Evolutionary conservation across 1,139 yeast species (phyloP), one percentile per base, ranked within the genome.

Genomic region (Protomyces gravidus): DNA sequence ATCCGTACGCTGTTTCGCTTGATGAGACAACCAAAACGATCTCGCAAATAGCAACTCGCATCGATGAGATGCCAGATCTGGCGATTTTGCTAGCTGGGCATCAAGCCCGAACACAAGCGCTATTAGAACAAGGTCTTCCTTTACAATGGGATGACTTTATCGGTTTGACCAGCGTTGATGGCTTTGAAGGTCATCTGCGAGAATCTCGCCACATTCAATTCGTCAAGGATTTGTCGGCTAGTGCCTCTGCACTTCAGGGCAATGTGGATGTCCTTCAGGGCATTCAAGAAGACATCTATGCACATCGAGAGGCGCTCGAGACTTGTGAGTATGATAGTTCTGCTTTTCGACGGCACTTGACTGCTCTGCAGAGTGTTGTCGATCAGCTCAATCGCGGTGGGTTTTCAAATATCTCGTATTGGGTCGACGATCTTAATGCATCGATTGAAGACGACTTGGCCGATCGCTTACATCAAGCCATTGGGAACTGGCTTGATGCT

Each of bases 1-100:
- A 81, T 53, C 89, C 90, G 0, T 77, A 80, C 63, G 84, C 88
- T 0, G 74, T 78, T 1, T 76, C 79, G 13, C 67, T 88, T 13
- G 70, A 72, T 7, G 94, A 86, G 63, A 73, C 79, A 1, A 53
- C 83, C 19, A 69, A 72, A 7, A 71, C 74, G 1, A 67, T 77
- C 42, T 62, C 68, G 25, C 63, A 65, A 5, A 62, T 72, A 0
- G 50, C 71, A 17, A 27, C 47, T 1, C 61, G 61, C 0, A 62
- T 73, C 19, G 73, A 69, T 2, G 64, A 63, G 3, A 73, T 81
- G 0, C 72, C 73, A 7, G 77, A 76, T 19, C 73, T 77, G 42
- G 75, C 75, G 1, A 71, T 76, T 26, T 69, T 86, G 27, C 65
- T 85, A 2, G 70, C 70, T 3, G 73, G 74, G 0, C 76, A 76